These are phyloP conservation scores for Aegilops bicornis DNA, from an alignment of 176 grass and related monocot genomes.

Conservation along the genomic window DNA sequence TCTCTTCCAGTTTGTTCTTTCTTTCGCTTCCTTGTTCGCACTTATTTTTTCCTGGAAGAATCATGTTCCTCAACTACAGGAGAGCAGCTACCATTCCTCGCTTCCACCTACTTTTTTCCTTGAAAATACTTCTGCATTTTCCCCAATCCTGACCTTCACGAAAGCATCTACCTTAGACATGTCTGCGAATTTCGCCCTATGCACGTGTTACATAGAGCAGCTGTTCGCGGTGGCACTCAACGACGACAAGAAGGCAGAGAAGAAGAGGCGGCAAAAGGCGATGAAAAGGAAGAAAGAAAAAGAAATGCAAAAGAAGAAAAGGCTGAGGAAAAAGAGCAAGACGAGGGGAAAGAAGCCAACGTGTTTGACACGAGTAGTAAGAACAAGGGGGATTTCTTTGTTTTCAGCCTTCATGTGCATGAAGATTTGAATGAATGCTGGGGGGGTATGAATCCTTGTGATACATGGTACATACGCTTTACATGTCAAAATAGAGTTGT, in stretches of 20 bases:
- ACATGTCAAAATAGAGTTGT: too few species aligned
- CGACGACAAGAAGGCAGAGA: background rate
- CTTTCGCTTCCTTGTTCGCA: too few species aligned
- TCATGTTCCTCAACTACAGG: too few species aligned
- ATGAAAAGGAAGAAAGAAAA: too few species aligned
- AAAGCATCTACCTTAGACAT: background rate
- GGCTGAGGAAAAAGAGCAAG: background rate
- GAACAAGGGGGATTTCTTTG: background rate
- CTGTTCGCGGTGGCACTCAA: background rate
- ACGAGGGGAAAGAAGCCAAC: background rate
- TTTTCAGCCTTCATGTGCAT: conserved; percentile 13
- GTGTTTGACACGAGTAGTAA: background rate
- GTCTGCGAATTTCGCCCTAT: background rate
- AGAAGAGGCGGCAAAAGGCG: too few species aligned
- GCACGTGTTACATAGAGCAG: conserved; percentile 6
- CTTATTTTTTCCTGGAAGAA: too few species aligned
- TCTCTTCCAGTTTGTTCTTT: too few species aligned
- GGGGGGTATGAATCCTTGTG: too few species aligned
- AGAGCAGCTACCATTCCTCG: background rate
- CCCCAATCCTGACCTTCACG: background rate
- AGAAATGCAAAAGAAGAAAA: background rate
- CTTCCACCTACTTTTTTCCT: background rate
- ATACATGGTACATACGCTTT: too few species aligned
- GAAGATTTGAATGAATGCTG: background rate
- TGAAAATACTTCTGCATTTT: background rate